Conservation (phyloP, 352 stramenopile genomes). For the Globisporangium yorkense region DNA sequence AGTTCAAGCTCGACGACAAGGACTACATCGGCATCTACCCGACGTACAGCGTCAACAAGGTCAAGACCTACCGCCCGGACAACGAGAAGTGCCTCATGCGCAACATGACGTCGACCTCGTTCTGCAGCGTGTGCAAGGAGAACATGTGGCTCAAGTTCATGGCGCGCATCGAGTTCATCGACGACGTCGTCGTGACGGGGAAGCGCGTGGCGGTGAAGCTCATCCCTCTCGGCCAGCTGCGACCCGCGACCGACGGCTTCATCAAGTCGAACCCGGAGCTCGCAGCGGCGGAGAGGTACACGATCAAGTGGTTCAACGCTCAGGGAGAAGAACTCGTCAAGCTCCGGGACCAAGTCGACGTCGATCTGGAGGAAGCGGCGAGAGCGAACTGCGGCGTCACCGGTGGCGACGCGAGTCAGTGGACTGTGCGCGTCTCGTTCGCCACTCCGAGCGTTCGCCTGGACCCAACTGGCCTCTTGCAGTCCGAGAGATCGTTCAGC, state of each 20-base stretch:
- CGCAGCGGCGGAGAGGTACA: slow-evolving; percentile 22
- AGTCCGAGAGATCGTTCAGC: no score
- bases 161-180: slow-evolving; percentile 26
- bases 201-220: slow-evolving; percentile 18
- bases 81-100: slow-evolving; percentile 37
- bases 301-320: slow-evolving; percentile 19
- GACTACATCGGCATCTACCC: slow-evolving; percentile 25
- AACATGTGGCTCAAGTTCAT: slow-evolving; percentile 35
- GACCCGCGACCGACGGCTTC: slow-evolving; percentile 19
- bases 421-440: not conserved
- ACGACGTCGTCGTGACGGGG: slow-evolving; percentile 17
- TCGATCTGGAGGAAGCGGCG: not conserved
- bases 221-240: slow-evolving; percentile 26
- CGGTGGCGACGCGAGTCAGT: not conserved
- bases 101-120: slow-evolving; percentile 30
- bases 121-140: slow-evolving; percentile 33
- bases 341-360: not conserved
- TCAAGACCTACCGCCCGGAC: slow-evolving; percentile 23
- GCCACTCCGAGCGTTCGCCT: not conserved
- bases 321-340: not conserved
- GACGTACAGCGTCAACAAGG: slow-evolving; percentile 23
- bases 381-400: not conserved
- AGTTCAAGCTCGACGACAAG: slow-evolving; percentile 17
- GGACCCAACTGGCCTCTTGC: not conserved
- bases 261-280: slow-evolving; percentile 17